A percentile compares a stretch with the other conserved stretches of the same genome.
Conservation (phyloP, 2,329 filamentous ascomycete species). For the Aureobasidium sp. region DNA sequence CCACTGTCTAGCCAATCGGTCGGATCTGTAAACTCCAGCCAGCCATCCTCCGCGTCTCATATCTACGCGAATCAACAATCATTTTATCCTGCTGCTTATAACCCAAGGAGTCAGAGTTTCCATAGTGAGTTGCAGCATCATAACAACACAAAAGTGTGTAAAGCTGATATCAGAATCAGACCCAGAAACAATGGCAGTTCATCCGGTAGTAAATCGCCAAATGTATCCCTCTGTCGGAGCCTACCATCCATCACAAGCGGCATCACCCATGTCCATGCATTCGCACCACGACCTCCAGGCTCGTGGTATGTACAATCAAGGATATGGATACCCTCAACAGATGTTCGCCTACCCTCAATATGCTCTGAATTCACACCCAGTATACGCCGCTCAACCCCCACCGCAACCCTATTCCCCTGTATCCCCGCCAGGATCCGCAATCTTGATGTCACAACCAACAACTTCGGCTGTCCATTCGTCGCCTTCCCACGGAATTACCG, state of each 20-base stretch:
- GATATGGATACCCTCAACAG: conserved; percentile 68
- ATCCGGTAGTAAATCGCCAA: conserved; percentile 57
- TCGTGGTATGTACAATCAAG: conserved; percentile 75
- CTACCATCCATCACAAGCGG: conserved; percentile 92
- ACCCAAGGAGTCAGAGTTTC: conserved; percentile 77
- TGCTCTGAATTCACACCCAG: conserved; percentile 45
- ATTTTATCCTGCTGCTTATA: conserved; percentile 69
- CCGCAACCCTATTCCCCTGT: conserved; percentile 48
- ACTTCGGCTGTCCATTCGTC: conserved; percentile 26
- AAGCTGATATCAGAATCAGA: conserved; percentile 48
- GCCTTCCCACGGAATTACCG: conserved; percentile 51
- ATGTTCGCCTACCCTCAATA: conserved; percentile 66
- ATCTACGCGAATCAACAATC: conserved; percentile 73
- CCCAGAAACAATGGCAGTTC: conserved; percentile 60
- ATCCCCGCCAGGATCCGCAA: conserved; percentile 38
- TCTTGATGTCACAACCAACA: conserved; percentile 50
- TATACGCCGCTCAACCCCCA: conserved; percentile 50
- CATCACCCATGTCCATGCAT: conserved; percentile 86
- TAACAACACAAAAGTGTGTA: neutral
- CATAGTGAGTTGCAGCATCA: conserved; percentile 58
- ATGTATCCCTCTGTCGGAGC: conserved; percentile 68
- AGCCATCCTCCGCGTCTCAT: conserved; percentile 23
- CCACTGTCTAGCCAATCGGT: neutral
- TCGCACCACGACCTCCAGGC: conserved; percentile 84
- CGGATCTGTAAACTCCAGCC: neutral